Evolutionary conservation across 2,329 filamentous ascomycete genomes (phyloP).

Genomic region (Xylariaceae sp.): DNA sequence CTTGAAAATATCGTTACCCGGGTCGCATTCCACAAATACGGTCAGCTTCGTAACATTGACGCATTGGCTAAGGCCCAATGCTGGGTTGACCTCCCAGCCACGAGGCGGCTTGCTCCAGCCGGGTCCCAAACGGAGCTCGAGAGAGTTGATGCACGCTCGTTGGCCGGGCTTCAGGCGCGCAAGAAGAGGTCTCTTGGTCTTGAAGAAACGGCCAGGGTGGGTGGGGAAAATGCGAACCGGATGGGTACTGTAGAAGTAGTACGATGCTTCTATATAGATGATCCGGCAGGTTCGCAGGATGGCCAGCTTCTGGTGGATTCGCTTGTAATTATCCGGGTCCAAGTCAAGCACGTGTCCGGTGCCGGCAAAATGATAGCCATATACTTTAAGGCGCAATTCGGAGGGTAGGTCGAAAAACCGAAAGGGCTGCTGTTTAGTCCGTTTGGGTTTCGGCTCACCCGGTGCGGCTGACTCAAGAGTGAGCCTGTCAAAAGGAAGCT

Average conservation of each 20-base stretch:
- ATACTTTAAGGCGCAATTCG: slow-evolving; percentile 67
- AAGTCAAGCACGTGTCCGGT: slow-evolving; percentile 58
- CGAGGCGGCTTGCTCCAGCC: slow-evolving; percentile 67
- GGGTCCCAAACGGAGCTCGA: slow-evolving; percentile 69
- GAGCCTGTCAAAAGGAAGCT: slow-evolving; percentile 41
- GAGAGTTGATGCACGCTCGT: slow-evolving; percentile 54
- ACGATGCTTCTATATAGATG: slow-evolving; percentile 59
- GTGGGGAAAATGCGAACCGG: slow-evolving; percentile 65
- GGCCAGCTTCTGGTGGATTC: slow-evolving; percentile 55
- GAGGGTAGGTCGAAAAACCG: slow-evolving; percentile 64
- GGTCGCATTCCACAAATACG: slow-evolving; percentile 70
- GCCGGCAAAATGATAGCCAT: slow-evolving; percentile 57
- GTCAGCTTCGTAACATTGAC: slow-evolving; percentile 54
- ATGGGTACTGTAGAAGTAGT: slow-evolving; percentile 61
- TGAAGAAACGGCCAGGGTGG: slow-evolving; percentile 61
- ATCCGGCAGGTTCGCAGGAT: slow-evolving; percentile 59
- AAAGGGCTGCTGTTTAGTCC: slow-evolving; percentile 46
- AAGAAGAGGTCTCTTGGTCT: slow-evolving; percentile 68
- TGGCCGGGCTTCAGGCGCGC: slow-evolving; percentile 60
- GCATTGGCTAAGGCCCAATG: slow-evolving; percentile 61
- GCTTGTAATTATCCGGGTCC: slow-evolving; percentile 60
- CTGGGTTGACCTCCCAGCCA: slow-evolving; percentile 64
- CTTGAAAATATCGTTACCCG: slow-evolving; percentile 61
- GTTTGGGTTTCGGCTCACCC: slow-evolving; percentile 30
- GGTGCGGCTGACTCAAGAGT: slow-evolving; percentile 38